Base-by-base conservation (phyloP, 495 filamentous ascomycete species). In the Physcia stellaris region DNA sequence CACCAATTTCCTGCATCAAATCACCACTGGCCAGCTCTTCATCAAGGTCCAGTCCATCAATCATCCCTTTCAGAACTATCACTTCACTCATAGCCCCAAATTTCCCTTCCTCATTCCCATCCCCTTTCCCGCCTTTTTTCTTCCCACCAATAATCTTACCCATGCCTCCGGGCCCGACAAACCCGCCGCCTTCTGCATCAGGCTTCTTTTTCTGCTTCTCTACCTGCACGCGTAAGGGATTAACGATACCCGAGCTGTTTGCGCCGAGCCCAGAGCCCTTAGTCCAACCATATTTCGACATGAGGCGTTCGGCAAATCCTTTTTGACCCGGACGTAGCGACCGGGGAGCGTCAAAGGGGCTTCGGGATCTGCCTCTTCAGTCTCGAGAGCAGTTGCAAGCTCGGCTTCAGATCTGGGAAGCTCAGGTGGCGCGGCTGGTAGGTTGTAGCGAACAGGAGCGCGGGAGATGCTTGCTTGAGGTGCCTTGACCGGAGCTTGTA, bases 1-100 rank as follows among this genome's bases (percentile, higher is more conserved):
- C 83, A 15, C 90, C 90, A 54, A 98, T 93, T 59, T 95, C 86
- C 59, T 94, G 86, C 48, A 84, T 72, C 46, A 98, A 54, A 0
- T 79, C 82, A 10, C 79, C 79, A 4, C 54, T 52, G 22, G 61
- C 60, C 46, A 80, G 54, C 60, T 95, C 92, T 1, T 59, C 62
- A 35, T 73, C 67, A 23, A 88, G 61, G 46, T 80, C 68, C 67
- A 94, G 77, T 3, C 79, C 82, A 41, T 88, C 76, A 2, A 94
- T 60, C 84, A 95, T 94, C 5, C 78, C 75, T 13, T 61, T 62
- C 17, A 94, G 56, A 34, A 88, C 72, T 17, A 96, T 73, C 5
- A 95, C 86, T 41, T 78, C 69, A 41, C 73, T 80, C 73, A 83
- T 83, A 20, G 64, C 51, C 10, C 84, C 90, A 56, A 85, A 85